A percentile compares a stretch with the other conserved stretches of the same genome.
phyloP scores from a whole-genome alignment of 768 basidiomycete species.

The Infundibulicybe gibba region DNA sequence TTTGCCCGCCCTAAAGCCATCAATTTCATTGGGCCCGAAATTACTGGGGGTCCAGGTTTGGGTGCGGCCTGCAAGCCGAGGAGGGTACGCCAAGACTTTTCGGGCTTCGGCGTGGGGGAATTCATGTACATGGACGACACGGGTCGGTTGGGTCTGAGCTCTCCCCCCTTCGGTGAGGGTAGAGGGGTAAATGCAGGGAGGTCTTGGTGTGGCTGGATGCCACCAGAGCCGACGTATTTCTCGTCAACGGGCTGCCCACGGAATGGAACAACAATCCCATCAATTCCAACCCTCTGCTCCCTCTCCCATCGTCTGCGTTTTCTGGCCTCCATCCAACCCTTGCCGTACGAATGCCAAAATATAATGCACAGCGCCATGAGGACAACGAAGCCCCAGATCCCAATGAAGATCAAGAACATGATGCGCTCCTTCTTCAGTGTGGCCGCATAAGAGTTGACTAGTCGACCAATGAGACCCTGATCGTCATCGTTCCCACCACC shows the following conservation, averaged over 20 bases:
- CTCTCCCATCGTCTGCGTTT: slow-evolving; percentile 46
- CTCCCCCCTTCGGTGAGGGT: slow-evolving; percentile 32
- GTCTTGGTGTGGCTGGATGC: slow-evolving; percentile 16
- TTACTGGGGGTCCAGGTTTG: slow-evolving; percentile 19
- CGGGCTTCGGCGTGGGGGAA: slow-evolving; percentile 18
- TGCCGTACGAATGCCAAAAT: slow-evolving; percentile 69
- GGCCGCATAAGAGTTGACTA: slow-evolving; percentile 70
- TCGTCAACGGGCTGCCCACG: slow-evolving; percentile 11
- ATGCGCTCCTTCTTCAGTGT: slow-evolving; percentile 77
- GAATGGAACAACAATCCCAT: slow-evolving; percentile 38
- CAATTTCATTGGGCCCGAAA: slow-evolving; percentile 31
- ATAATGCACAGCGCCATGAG: slow-evolving; percentile 72
- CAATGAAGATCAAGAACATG: slow-evolving; percentile 82
- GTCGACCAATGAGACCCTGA: slow-evolving; percentile 63
- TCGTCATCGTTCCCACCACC: slow-evolving; percentile 49
- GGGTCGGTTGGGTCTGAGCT: slow-evolving; percentile 22
- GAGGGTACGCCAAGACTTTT: slow-evolving; percentile 45
- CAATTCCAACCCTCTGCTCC: slow-evolving; percentile 47
- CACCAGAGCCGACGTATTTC: slow-evolving; percentile 16
- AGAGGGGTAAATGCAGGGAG: slow-evolving; percentile 49
- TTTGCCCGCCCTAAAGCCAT: slow-evolving; percentile 38
- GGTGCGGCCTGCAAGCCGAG: slow-evolving; percentile 20
- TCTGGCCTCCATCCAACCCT: slow-evolving; percentile 39
- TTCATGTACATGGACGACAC: slow-evolving; percentile 13
- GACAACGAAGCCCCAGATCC: slow-evolving; percentile 79